Evolutionary conservation across 2,329 filamentous ascomycete genomes (phyloP), one percentile per base, ranked within the genome.

Genomic region (Pseudopyricularia cyperi): DNA sequence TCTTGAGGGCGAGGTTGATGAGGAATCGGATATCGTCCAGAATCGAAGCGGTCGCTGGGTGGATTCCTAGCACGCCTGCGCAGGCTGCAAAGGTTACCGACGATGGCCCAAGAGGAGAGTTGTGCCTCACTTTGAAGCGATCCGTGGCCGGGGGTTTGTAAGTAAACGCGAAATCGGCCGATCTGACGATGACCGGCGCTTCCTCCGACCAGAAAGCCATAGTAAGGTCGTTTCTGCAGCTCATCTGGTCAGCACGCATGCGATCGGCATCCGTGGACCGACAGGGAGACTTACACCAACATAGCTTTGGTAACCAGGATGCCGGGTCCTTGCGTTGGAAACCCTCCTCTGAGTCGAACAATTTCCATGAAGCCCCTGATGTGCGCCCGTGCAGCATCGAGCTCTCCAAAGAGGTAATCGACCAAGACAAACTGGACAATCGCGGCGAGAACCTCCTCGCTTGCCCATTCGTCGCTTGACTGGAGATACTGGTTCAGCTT

Each of bases 1-100:
- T 58, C 0, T 63, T 58, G 6, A 73, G 54, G 0, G 75, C 67
- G 3, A 66, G 60, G 19, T 64, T 58, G 22, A 75, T 63, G 1
- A 78, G 61, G 22, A 68, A 68, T 4, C 73, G 68, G 60, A 76
- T 68, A 42, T 74, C 69, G 50, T 78, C 75, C 2, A 79, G 67
- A 48, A 78, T 72, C 28, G 68, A 65, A 4, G 73, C 72, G 2
- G 72, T 73, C 44, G 65, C 63, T 1, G 64, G 62, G 49, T 76
- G 70, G 19, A 77, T 61, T 17, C 65, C 63, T 1, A 75, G 60
- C 0, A 66, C 63, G 7, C 65, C 64, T 11, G 62, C 63, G 17
- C 66, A 72, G 15, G 65, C 65, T 7, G 63, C 58, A 57, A 77
- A 77, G 0, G 66, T 63, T 4, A 67, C 66, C 52, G 69, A 66